Conservation (phyloP, 768 basidiomycete species). For the Chalciporus piperatus region DNA sequence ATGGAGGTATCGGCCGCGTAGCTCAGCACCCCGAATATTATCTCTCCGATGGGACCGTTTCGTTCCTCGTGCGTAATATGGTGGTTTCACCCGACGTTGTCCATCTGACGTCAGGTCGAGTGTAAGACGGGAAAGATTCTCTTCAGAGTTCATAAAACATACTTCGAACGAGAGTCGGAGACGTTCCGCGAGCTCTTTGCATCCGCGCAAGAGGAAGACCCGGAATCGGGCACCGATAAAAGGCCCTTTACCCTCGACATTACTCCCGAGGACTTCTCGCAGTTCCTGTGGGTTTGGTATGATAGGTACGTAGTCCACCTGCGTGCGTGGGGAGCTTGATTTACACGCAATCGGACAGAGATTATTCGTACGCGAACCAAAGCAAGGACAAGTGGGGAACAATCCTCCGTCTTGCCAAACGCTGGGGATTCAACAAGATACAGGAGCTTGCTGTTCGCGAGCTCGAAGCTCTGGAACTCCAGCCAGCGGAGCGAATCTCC, state of each 20-base stretch:
- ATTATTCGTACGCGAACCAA: constrained; percentile 52
- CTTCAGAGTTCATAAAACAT: constrained; percentile 55
- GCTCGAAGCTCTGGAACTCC: constrained; percentile 45
- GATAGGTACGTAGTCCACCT: constrained; percentile 38
- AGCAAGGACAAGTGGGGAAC: constrained; percentile 48
- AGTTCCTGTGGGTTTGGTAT: constrained; percentile 59
- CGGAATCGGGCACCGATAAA: constrained; percentile 34
- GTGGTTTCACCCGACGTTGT: background rate
- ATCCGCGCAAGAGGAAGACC: constrained; percentile 25
- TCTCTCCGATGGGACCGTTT: constrained; percentile 9
- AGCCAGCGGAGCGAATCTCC: constrained; percentile 51
- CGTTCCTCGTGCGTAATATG: constrained; percentile 14
- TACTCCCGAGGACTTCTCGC: constrained; percentile 43
- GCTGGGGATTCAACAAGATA: constrained; percentile 56
- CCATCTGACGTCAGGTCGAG: constrained; percentile 6
- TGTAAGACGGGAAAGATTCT: constrained; percentile 47
- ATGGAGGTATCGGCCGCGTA: constrained; percentile 9
- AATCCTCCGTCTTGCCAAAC: constrained; percentile 52
- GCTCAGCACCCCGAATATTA: constrained; percentile 10
- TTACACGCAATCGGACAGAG: constrained; percentile 32
- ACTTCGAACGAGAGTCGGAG: constrained; percentile 56
- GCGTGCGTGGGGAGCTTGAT: background rate
- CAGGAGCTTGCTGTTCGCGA: constrained; percentile 52
- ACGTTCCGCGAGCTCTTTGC: constrained; percentile 39
- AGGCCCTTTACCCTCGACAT: constrained; percentile 45